Conservation (phyloP, 192 early-diverging fungal genomes). For the Coemansia pectinata region DNA sequence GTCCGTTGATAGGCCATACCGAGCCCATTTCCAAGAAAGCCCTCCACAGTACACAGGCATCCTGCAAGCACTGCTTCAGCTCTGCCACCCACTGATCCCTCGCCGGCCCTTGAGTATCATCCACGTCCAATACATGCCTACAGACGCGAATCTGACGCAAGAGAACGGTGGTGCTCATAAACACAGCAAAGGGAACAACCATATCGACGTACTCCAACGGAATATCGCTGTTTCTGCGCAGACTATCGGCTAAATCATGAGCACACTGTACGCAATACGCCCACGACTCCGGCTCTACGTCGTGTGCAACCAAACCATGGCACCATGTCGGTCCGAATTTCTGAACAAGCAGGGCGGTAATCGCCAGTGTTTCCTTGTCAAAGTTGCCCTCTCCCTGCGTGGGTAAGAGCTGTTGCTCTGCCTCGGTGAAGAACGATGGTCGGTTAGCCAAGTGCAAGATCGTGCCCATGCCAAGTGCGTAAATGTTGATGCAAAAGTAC, state of each 20-base stretch:
- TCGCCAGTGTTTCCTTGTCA: slow-evolving; percentile 15
- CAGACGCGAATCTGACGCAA: slow-evolving; percentile 25
- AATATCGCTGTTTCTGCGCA: slow-evolving; percentile 22
- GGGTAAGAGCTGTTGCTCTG: neutral
- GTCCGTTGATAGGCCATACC: slow-evolving; percentile 17
- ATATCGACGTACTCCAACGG: slow-evolving; percentile 26
- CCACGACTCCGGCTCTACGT: slow-evolving; percentile 29
- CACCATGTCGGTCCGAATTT: slow-evolving; percentile 25
- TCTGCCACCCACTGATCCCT: neutral
- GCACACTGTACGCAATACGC: slow-evolving; percentile 8
- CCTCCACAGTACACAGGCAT: slow-evolving; percentile 3
- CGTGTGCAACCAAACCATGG: slow-evolving; percentile 16
- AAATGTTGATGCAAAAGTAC: slow-evolving; percentile 36
- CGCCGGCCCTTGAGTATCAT: neutral
- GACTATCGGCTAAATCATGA: slow-evolving; percentile 12
- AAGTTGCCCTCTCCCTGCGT: neutral
- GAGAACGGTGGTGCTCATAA: slow-evolving; percentile 23
- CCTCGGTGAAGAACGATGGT: slow-evolving; percentile 36
- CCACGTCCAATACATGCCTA: neutral
- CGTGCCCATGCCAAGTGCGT: slow-evolving; percentile 12
- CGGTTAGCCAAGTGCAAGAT: slow-evolving; percentile 41
- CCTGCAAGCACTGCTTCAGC: slow-evolving; percentile 9
- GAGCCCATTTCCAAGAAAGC: slow-evolving; percentile 12
- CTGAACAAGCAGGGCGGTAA: slow-evolving; percentile 14
- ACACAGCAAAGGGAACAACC: slow-evolving; percentile 19